Conservation (phyloP, 495 filamentous ascomycete genomes). For the Penicillium maclennaniae region DNA sequence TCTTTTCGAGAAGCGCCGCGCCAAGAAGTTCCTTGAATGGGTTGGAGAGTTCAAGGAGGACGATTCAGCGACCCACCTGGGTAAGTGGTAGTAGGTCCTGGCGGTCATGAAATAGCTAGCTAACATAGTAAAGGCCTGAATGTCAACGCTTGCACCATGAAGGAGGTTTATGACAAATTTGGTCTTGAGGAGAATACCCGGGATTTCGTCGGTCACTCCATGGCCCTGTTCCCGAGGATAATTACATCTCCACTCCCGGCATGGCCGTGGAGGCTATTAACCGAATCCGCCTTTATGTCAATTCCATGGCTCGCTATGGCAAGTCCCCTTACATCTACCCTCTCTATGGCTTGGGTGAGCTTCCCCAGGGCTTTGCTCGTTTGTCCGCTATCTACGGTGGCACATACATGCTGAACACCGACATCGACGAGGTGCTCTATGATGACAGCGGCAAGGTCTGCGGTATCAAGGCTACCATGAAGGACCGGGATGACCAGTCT, state of each 20-base stretch:
- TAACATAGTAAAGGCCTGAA: constrained; percentile 65
- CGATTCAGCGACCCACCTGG: constrained; percentile 81
- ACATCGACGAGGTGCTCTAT: constrained; percentile 83
- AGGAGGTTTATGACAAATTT: constrained; percentile 97
- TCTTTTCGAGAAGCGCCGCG: constrained; percentile 92
- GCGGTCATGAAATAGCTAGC: constrained; percentile 1
- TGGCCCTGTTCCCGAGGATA: constrained; percentile 92
- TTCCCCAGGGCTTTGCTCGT: constrained; percentile 97
- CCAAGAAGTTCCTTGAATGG: constrained; percentile 97
- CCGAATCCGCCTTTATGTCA: constrained; percentile 93
- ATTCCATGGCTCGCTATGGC: constrained; percentile 95
- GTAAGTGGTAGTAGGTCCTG: constrained; percentile 42
- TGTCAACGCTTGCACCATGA: constrained; percentile 78
- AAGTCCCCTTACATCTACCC: constrained; percentile 99
- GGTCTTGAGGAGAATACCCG: constrained; percentile 86
- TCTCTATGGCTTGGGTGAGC: constrained; percentile 93
- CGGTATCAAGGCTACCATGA: constrained; percentile 97
- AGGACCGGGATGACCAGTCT: constrained; percentile 67
- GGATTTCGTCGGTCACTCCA: constrained; percentile 96
- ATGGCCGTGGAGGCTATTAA: constrained; percentile 80
- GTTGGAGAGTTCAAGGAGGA: constrained; percentile 84
- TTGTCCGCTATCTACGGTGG: constrained; percentile 97
- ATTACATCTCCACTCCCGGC: constrained; percentile 71
- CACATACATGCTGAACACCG: constrained; percentile 98
- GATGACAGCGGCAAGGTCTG: constrained; percentile 67